Evolutionary conservation across 2,329 filamentous ascomycete species (phyloP).

Genomic region (Fusarium nodosum): DNA sequence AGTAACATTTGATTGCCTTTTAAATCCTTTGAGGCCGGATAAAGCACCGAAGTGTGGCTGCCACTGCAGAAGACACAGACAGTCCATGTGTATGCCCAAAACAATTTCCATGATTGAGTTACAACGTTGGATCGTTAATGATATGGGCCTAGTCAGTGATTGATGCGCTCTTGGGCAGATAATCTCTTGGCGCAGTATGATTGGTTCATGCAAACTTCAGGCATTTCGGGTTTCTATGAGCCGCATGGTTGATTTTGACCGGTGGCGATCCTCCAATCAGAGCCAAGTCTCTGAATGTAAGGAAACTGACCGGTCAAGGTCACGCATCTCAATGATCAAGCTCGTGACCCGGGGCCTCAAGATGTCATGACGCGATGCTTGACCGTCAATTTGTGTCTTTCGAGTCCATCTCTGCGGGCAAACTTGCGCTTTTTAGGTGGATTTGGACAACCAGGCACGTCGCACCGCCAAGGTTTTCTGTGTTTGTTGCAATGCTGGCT

Average conservation of each 20-base stretch:
- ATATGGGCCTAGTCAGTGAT: slow-evolving; percentile 12
- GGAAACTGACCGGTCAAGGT: slow-evolving; percentile 47
- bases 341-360: slow-evolving; percentile 40
- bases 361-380: slow-evolving; percentile 54
- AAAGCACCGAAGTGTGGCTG: slow-evolving; percentile 4
- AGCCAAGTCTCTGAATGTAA: slow-evolving; percentile 34
- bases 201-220: slow-evolving; percentile 40
- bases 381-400: slow-evolving; percentile 58
- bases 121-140: slow-evolving; percentile 31
- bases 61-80: slow-evolving; percentile 8
- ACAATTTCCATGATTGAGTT: slow-evolving; percentile 21
- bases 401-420: slow-evolving; percentile 59
- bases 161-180: slow-evolving; percentile 18
- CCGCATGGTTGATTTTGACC: slow-evolving; percentile 42
- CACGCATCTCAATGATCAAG: slow-evolving; percentile 34
- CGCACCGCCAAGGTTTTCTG: slow-evolving; percentile 59
- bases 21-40: slow-evolving; percentile 12
- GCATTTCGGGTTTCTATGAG: slow-evolving; percentile 36
- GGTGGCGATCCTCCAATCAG: slow-evolving; percentile 44
- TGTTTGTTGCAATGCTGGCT: slow-evolving; percentile 62
- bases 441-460: slow-evolving; percentile 57
- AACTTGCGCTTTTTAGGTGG: slow-evolving; percentile 59
- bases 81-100: slow-evolving; percentile 21
- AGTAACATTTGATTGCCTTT: slow-evolving; percentile 9
- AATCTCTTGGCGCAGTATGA: slow-evolving; percentile 32